Percentiles rank a stretch among this genome's conserved stretches.
Conservation (phyloP, 192 early-diverging fungal species). For the Podila epicladia region DNA sequence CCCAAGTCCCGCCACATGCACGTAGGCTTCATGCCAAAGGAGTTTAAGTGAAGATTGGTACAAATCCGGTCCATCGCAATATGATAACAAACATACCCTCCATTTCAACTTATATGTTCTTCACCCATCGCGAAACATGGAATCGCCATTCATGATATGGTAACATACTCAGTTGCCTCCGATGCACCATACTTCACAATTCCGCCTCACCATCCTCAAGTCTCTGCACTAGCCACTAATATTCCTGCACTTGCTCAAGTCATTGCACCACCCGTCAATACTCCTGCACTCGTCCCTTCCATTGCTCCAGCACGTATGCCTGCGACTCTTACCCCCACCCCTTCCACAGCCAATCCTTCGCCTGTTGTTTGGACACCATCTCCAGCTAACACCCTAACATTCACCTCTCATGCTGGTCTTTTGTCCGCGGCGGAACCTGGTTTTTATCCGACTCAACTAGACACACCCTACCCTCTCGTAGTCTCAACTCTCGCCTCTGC, state of each 20-base stretch:
- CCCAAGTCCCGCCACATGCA: neutral
- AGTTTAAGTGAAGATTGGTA: neutral
- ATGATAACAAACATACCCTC: neutral
- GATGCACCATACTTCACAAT: neutral
- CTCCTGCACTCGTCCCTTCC: neutral
- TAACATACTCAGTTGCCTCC: neutral
- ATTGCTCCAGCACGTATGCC: neutral
- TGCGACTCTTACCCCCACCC: neutral
- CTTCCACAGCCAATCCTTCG: neutral
- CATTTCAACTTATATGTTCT: neutral
- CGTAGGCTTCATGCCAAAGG: too few species aligned
- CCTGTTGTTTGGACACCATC: constrained; percentile 10
- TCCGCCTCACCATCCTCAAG: neutral
- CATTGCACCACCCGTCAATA: neutral
- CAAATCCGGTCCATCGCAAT: neutral
- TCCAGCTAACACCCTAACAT: constrained; percentile 26
- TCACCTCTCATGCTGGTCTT: constrained; percentile 32
- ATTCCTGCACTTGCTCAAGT: neutral
- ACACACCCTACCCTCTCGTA: neutral
- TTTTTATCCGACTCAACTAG: constrained; percentile 19
- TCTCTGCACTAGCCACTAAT: neutral
- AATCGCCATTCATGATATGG: neutral
- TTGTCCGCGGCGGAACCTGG: constrained; percentile 24
- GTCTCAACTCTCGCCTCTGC: neutral
- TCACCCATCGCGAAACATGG: neutral